Evolutionary conservation across 495 filamentous ascomycete genomes (phyloP), one percentile per base, ranked within the genome.

Genomic region (Cercophora samala): DNA sequence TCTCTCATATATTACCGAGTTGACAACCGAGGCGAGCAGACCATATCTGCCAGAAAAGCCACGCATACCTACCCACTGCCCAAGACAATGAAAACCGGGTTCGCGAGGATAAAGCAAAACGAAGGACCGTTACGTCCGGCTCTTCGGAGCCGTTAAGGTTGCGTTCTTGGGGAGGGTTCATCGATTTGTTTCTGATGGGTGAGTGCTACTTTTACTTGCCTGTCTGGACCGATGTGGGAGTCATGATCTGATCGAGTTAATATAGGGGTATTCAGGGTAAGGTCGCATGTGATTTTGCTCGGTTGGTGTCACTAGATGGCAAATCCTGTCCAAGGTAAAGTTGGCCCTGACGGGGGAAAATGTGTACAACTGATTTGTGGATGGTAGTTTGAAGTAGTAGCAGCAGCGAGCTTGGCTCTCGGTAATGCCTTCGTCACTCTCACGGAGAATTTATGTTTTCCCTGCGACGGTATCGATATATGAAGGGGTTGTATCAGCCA

Each of bases 51-150:
- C 29, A 32, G 29, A 32, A 32, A 46, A 46, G 37, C 37, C 6
- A 46, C 37, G 37, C 13, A 13, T 46, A 13, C 15, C 37, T 46
- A 13, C 15, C 37, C 37, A 46, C 37, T 0, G 8, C 37, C 37
- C 37, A 46, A 46, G 37, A 46, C 37, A 5, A 11, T 9, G 37
- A 46, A 56, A 56, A 56, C 53, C 53, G 53, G 53, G 53, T 56
- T 56, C 18, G 53, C 53, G 53, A 56, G 53, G 22, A 56, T 8
- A 56, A 56, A 23, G 11, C 53, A 56, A 13, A 21, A 18, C 21
- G 17, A 56, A 56, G 22, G 53, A 23, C 19, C 53, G 53, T 56
- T 56, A 21, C 53, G 53, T 56, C 53, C 53, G 53, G 53, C 53
- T 56, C 1, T 56, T 56, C 53, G 53, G 53, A 21, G 53, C 53